Evolutionary conservation across 345 rosid species (phyloP).

Genomic region (Physaria fendleri): DNA sequence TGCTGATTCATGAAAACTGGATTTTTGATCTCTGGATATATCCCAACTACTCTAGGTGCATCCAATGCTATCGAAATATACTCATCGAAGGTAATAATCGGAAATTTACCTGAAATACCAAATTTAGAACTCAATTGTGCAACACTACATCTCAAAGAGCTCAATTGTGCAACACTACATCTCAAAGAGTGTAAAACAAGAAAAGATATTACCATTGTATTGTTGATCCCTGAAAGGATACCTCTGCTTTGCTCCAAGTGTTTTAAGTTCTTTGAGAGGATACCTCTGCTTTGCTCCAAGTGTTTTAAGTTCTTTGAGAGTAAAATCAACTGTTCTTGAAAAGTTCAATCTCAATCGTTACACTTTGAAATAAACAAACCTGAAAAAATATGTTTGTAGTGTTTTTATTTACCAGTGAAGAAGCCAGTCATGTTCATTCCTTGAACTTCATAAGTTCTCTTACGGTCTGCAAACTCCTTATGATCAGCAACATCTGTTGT

Average conservation of each 20-base stretch:
- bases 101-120: slow-evolving; percentile 57
- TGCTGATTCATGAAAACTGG: slow-evolving; percentile 81
- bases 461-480: slow-evolving; percentile 75
- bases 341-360: slow-evolving; percentile 1
- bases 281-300: too few relatives aligned
- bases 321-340: slow-evolving; percentile 70
- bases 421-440: slow-evolving; percentile 70
- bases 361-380: not conserved
- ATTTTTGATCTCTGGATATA: slow-evolving; percentile 94
- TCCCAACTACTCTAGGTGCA: slow-evolving; percentile 84
- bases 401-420: slow-evolving; percentile 53
- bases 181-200: not conserved
- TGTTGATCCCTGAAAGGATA: slow-evolving; percentile 75
- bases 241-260: slow-evolving; percentile 74
- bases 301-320: slow-evolving; percentile 65
- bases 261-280: too few relatives aligned
- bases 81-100: slow-evolving; percentile 80
- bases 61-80: slow-evolving; percentile 79
- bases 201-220: slow-evolving; percentile 53
- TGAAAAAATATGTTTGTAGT: not conserved
- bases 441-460: slow-evolving; percentile 75
- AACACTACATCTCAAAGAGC: not conserved
- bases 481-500: slow-evolving; percentile 68
- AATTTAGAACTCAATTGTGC: not conserved
- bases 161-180: not conserved